Evolutionary conservation across 257 asterid species (phyloP).

Genomic region (Coffea canephora): DNA sequence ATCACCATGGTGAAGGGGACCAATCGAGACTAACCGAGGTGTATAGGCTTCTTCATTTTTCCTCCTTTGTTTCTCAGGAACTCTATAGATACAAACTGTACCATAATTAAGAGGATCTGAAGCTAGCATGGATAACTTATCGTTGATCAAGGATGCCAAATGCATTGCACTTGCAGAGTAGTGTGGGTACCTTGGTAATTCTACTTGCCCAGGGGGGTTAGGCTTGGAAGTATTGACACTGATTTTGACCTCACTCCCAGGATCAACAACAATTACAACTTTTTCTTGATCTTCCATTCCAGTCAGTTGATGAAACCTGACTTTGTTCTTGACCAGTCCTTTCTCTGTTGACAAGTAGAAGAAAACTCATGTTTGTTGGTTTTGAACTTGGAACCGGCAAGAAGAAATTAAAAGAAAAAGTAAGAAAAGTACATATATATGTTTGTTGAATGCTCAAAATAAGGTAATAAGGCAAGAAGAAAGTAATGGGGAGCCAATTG

Average conservation of each 20-base stretch:
- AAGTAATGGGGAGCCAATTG: too few relatives aligned
- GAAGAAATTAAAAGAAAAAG: neutral
- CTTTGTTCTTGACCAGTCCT: neutral
- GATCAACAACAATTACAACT: neutral
- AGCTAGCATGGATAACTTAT: neutral
- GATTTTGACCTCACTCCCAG: neutral
- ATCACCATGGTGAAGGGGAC: conserved; percentile 26
- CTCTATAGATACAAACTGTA: conserved; percentile 28
- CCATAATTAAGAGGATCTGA: conserved; percentile 2
- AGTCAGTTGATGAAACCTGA: neutral
- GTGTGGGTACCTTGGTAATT: neutral
- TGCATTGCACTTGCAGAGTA: neutral
- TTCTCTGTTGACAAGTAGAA: neutral
- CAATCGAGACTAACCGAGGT: conserved; percentile 31
- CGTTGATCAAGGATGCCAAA: neutral
- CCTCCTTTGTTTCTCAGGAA: conserved; percentile 26
- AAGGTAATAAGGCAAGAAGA: too few relatives aligned
- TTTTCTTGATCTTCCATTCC: neutral
- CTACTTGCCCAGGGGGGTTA: neutral
- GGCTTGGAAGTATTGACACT: neutral
- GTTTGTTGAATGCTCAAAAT: too few relatives aligned
- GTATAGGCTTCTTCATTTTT: conserved; percentile 27
- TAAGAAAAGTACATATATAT: neutral
- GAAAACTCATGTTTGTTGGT: neutral
- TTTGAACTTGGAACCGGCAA: neutral